Base-by-base conservation (phyloP, 371 early-diverging fungal species). In the Mucor circinelloides region DNA sequence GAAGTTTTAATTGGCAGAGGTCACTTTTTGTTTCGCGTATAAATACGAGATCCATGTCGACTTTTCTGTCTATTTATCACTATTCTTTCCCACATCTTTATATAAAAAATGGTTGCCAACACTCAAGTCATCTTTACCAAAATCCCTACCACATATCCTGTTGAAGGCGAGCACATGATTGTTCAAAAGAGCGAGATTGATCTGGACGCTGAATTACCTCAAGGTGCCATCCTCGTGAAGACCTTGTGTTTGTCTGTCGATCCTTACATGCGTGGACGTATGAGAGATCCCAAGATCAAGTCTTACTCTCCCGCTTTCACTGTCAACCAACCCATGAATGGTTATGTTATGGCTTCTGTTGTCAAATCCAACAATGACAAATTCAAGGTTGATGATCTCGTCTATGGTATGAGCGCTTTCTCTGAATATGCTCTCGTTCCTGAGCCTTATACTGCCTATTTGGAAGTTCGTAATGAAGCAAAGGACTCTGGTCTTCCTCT, bases 191-290 rank as follows among this genome's bases (percentile, higher is more conserved):
- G 58, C 9, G 67, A 79, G 23, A 82, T 88, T 54, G 78, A 83
- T 65, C 75, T 80, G 34, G 74, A 77, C 6, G 71, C 75, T 17
- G 74, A 72, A 0, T 74, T 89, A 42, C 76, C 76, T 27, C 78
- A 88, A 30, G 85, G 83, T 28, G 80, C 88, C 9, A 65, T 89
- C 31, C 67, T 90, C 2, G 34, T 88, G 30, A 84, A 88, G 69
- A 73, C 68, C 13, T 64, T 77, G 15, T 60, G 60, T 19, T 65
- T 79, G 21, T 77, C 77, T 36, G 77, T 79, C 15, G 80, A 79
- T 60, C 77, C 80, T 15, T 79, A 85, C 52, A 83, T 88, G 83
- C 89, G 90, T 64, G 86, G 86, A 32, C 79, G 86, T 66, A 90
- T 92, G 90, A 67, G 88, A 66, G 71, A 72, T 57, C 36, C 74